These are phyloP conservation scores for Diplodia corticola DNA, from an alignment of 2,329 filamentous ascomycete genomes.

Conservation along the genomic window DNA sequence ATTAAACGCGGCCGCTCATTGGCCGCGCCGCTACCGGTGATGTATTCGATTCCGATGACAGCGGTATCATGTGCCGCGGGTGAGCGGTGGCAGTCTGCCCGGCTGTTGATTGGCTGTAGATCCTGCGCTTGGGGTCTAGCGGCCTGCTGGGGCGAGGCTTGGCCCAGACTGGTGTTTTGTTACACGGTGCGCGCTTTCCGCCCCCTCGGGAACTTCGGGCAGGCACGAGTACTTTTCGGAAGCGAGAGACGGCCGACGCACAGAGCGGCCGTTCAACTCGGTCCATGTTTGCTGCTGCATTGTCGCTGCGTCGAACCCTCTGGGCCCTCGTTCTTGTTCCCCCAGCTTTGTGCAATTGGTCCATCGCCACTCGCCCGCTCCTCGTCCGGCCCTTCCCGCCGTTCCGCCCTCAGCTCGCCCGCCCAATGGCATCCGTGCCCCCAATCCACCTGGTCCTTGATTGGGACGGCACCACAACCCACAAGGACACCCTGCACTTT, in stretches of 20 bases:
- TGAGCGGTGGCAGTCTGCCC: neutral
- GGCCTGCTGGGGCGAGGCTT: neutral
- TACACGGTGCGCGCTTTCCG: neutral
- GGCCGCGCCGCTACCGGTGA: neutral
- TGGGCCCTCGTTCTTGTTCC: neutral
- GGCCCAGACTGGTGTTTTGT: neutral
- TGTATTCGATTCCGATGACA: constrained; percentile 11
- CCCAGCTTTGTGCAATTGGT: neutral
- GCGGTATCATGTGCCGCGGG: neutral
- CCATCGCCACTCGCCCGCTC: neutral
- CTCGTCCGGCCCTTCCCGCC: constrained; percentile 2
- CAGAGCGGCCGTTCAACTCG: constrained; percentile 2
- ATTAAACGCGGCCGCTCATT: constrained; percentile 4
- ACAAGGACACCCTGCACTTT: constrained; percentile 46
- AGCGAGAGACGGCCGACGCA: constrained; percentile 5
- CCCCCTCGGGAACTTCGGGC: neutral
- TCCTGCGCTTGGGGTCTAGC: neutral
- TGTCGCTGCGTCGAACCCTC: neutral
- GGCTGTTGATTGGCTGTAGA: neutral
- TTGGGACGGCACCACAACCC: constrained; percentile 51
- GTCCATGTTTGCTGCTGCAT: neutral
- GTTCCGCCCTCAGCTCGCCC: neutral
- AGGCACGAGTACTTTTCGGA: constrained; percentile 23
- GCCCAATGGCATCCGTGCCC: constrained; percentile 10
- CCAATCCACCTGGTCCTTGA: constrained; percentile 45